Conservation (phyloP, 2,329 filamentous ascomycete species). For the Phymatotrichopsis omnivora region DNA sequence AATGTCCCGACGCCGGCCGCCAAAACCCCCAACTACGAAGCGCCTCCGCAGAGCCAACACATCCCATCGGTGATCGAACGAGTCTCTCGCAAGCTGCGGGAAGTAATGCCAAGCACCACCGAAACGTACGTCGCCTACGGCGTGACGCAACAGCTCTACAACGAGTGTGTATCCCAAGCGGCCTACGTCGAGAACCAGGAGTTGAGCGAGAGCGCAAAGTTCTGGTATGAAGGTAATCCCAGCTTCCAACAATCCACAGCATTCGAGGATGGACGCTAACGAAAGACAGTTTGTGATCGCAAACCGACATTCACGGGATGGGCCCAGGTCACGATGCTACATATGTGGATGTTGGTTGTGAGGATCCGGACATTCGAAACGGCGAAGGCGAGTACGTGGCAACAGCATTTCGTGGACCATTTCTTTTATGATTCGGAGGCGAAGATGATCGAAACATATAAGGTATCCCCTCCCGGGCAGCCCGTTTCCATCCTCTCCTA, state of each 20-base stretch:
- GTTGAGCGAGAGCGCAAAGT: slow-evolving; percentile 60
- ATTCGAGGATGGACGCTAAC: not conserved
- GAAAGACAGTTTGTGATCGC: slow-evolving; percentile 57
- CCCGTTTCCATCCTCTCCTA: slow-evolving; percentile 43
- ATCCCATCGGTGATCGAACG: slow-evolving; percentile 6
- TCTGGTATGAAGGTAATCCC: slow-evolving; percentile 83
- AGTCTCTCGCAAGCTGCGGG: slow-evolving; percentile 11
- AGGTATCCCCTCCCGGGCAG: slow-evolving; percentile 33
- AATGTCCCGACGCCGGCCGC: too few relatives aligned
- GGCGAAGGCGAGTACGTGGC: slow-evolving; percentile 41
- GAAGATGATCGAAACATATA: slow-evolving; percentile 71
- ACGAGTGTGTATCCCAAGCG: slow-evolving; percentile 60
- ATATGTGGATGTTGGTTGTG: slow-evolving; percentile 84
- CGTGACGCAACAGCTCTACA: slow-evolving; percentile 67
- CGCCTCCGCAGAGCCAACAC: too few relatives aligned
- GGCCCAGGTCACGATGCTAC: slow-evolving; percentile 91
- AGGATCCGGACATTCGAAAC: slow-evolving; percentile 28
- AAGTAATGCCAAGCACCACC: slow-evolving; percentile 33
- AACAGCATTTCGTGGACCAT: slow-evolving; percentile 85
- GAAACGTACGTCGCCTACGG: slow-evolving; percentile 71
- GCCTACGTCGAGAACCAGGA: slow-evolving; percentile 70
- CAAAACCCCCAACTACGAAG: too few relatives aligned
- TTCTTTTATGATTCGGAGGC: slow-evolving; percentile 87
- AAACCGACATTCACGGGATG: slow-evolving; percentile 86
- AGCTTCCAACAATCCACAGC: slow-evolving; percentile 30